These are phyloP conservation scores for Suhomyces kunorum DNA, from an alignment of 1,139 yeast species.

Conservation along the genomic window DNA sequence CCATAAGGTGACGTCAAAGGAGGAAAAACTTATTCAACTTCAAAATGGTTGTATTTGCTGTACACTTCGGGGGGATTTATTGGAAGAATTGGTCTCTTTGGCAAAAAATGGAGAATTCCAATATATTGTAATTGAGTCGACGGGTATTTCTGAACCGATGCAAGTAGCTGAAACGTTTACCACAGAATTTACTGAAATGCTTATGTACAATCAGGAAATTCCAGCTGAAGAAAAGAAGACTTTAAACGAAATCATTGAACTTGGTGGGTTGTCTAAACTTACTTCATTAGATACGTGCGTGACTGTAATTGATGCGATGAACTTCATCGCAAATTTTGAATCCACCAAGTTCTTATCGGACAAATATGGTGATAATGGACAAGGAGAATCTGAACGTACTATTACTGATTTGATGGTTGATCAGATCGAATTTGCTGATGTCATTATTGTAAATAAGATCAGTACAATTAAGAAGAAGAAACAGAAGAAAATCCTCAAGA, in stretches of 20 bases:
- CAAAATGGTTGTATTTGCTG: constrained; percentile 53
- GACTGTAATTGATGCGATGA: constrained; percentile 47
- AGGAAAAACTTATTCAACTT: constrained; percentile 45
- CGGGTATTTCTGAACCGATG: constrained; percentile 52
- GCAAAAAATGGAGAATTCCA: constrained; percentile 37
- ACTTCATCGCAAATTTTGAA: constrained; percentile 40
- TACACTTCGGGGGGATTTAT: constrained; percentile 46
- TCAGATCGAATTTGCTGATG: constrained; percentile 49
- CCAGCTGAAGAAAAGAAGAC: constrained; percentile 25
- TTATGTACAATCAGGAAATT: constrained; percentile 24
- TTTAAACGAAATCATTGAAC: constrained; percentile 30
- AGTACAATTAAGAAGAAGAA: constrained; percentile 27
- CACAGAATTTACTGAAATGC: constrained; percentile 35
- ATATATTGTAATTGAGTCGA: constrained; percentile 46
- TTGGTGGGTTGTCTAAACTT: constrained; percentile 42
- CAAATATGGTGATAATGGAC: constrained; percentile 40
- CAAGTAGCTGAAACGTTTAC: constrained; percentile 53
- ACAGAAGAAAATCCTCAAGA: constrained; percentile 25
- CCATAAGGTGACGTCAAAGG: constrained; percentile 40
- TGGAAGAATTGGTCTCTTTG: constrained; percentile 42
- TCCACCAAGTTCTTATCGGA: constrained; percentile 45
- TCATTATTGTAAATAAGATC: constrained; percentile 41
- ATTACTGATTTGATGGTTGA: constrained; percentile 48
- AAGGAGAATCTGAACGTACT: constrained; percentile 42
- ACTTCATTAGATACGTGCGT: constrained; percentile 47